phyloP scores from a whole-genome alignment of 2,329 filamentous ascomycete genomes.

The Davidsoniella eucalypti region DNA sequence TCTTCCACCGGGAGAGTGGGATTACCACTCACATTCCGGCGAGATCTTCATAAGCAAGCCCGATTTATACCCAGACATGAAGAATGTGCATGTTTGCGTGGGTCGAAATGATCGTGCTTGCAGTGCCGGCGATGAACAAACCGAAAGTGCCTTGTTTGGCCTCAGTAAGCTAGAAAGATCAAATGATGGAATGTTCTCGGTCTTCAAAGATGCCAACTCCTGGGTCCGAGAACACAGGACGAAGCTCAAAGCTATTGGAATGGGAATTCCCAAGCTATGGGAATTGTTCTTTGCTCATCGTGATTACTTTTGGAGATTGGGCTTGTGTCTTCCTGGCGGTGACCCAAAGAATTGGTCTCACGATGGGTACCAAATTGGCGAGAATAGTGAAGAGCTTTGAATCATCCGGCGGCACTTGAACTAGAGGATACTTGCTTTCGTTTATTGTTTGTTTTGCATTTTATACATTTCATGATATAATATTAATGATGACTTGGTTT shows the following conservation, averaged over 20 bases:
- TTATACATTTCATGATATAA: too few species aligned
- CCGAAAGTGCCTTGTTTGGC: background rate
- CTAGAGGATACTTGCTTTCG: too few species aligned
- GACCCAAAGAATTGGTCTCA: slow-evolving; percentile 52
- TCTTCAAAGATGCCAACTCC: slow-evolving; percentile 19
- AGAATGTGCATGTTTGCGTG: slow-evolving; percentile 53
- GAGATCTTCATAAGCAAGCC: slow-evolving; percentile 72
- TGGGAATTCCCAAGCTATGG: slow-evolving; percentile 49
- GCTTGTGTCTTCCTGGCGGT: slow-evolving; percentile 72
- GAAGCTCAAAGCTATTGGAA: slow-evolving; percentile 6
- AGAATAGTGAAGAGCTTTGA: slow-evolving; percentile 24
- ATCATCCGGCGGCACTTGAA: too few species aligned
- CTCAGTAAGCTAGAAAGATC: slow-evolving; percentile 2
- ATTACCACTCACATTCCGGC: slow-evolving; percentile 67
- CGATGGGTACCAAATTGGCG: slow-evolving; percentile 27
- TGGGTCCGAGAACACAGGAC: slow-evolving; percentile 28
- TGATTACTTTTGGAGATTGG: slow-evolving; percentile 92
- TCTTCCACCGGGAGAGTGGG: slow-evolving; percentile 75
- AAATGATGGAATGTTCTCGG: background rate
- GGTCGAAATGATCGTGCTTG: slow-evolving; percentile 59
- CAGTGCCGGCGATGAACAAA: slow-evolving; percentile 38
- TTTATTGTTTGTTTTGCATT: too few species aligned
- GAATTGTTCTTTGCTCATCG: slow-evolving; percentile 83
- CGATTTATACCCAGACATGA: slow-evolving; percentile 47
- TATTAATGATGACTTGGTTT: too few species aligned